Evolutionary conservation across 306 rosid genomes (phyloP).

Genomic region (Trifolium subterraneum): DNA sequence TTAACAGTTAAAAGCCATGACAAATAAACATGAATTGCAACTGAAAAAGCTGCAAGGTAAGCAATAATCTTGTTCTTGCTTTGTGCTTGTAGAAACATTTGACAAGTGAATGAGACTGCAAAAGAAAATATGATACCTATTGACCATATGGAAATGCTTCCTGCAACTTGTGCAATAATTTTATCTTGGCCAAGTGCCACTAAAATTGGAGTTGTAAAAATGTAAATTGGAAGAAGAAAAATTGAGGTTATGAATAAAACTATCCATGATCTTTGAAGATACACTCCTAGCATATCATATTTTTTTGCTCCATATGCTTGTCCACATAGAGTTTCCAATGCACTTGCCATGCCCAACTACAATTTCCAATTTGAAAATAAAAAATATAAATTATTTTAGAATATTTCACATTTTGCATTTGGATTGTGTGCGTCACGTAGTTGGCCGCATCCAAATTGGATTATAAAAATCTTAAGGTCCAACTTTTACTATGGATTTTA

Average conservation of each 20-base stretch:
- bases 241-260: conserved; percentile 48
- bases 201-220: conserved; percentile 59
- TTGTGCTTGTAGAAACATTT: conserved; percentile 68
- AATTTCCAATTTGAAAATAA: not conserved
- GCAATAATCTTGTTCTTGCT: conserved; percentile 65
- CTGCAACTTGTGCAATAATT: conserved; percentile 49
- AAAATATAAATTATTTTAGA: not conserved
- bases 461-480: too few relatives aligned
- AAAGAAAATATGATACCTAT: conserved; percentile 53
- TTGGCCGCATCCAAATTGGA: too few relatives aligned
- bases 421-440: too few relatives aligned
- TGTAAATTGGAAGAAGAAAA: conserved; percentile 53
- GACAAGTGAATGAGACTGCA: conserved; percentile 57
- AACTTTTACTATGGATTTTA: too few relatives aligned
- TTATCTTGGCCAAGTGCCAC: conserved; percentile 57
- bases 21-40: conserved; percentile 45
- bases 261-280: conserved; percentile 78
- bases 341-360: conserved; percentile 80
- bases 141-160: conserved; percentile 60
- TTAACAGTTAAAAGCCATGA: conserved; percentile 68
- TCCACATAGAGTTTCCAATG: conserved; percentile 70
- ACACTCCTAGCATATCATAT: conserved; percentile 63
- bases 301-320: conserved; percentile 72
- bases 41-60: conserved; percentile 58
- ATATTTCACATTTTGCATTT: not conserved